Base-by-base conservation (phyloP, 306 rosid genomes). In the Ochetophila trinervis region DNA sequence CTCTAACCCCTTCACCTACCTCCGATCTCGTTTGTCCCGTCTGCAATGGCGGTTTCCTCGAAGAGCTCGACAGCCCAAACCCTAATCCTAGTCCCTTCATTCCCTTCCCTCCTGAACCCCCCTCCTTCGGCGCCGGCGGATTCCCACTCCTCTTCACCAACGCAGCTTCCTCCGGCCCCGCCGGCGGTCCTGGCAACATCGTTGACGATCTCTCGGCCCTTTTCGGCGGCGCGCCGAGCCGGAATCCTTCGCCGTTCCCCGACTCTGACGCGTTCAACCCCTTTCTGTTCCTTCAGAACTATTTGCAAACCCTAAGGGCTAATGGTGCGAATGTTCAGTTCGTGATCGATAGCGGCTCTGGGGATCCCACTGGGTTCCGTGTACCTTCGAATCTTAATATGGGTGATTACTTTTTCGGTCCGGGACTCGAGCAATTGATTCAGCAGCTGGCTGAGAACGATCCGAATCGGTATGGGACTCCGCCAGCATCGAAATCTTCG, bases 401-500 rank as follows among this genome's bases (percentile, higher is more conserved):
- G 0, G 97, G 97, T 3, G 97, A 91, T 66, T 91, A 91, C 82
- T 91, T 91, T 76, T 88, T 91, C 12, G 96, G 97, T 5, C 91
- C 96, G 0, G 97, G 97, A 0, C 95, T 91, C 10, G 97, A 91
- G 86, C 91, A 91, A 71, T 84, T 91, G 83, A 91, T 91, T 71
- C 97, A 91, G 60, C 97, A 91, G 44, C 87, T 91, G 1, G 95
- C 97, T 1, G 97, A 91, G 83, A 91, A 91, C 23, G 97, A 91
- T 67, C 97, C 97, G 0, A 91, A 82, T 69, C 86, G 97, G 10
- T 79, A 84, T 6, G 97, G 97, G 20, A 85, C 96, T 13, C 97
- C 97, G 3, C 96, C 97, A 6, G 95, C 97, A 8, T 81, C 96
- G 0, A 91, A 81, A 62, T 79, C 90, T 0, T 90, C 88, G 0